Evolutionary conservation across 208 protist species (phyloP).

Genomic region (Acanthamoeba triangularis): DNA sequence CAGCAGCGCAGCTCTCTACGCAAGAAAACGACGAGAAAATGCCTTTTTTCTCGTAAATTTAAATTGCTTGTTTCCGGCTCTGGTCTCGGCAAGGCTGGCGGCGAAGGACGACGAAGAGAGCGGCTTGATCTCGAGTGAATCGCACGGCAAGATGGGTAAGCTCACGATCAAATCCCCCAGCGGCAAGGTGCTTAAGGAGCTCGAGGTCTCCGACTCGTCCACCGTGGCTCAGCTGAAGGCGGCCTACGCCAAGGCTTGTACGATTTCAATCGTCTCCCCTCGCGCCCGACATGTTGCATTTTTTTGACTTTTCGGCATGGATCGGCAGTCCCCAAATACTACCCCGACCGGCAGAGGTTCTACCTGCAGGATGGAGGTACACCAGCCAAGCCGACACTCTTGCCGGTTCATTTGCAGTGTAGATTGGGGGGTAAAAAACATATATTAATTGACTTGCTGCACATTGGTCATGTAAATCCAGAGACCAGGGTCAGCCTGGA

Average conservation of each 20-base stretch:
- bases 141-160: background rate
- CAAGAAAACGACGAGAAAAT: background rate
- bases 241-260: slow-evolving; percentile 27
- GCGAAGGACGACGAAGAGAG: too few species aligned
- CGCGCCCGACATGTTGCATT: background rate
- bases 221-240: slow-evolving; percentile 17
- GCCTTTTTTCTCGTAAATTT: too few species aligned
- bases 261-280: background rate
- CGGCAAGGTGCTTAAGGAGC: slow-evolving; percentile 30
- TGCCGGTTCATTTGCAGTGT: too few species aligned
- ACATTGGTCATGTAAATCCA: background rate
- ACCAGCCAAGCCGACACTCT: background rate
- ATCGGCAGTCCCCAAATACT: slow-evolving; percentile 28
- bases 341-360: slow-evolving; percentile 37
- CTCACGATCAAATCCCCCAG: slow-evolving; percentile 19
- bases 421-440: too few species aligned
- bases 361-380: background rate
- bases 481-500: background rate
- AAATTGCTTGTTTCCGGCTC: too few species aligned
- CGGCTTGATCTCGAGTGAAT: too few species aligned
- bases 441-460: too few species aligned
- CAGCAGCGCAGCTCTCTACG: too few species aligned
- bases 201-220: background rate
- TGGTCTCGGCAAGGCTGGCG: too few species aligned
- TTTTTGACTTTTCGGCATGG: background rate